phyloP scores from a whole-genome alignment of 2,329 filamentous ascomycete genomes.

The Huntiella decipiens region DNA sequence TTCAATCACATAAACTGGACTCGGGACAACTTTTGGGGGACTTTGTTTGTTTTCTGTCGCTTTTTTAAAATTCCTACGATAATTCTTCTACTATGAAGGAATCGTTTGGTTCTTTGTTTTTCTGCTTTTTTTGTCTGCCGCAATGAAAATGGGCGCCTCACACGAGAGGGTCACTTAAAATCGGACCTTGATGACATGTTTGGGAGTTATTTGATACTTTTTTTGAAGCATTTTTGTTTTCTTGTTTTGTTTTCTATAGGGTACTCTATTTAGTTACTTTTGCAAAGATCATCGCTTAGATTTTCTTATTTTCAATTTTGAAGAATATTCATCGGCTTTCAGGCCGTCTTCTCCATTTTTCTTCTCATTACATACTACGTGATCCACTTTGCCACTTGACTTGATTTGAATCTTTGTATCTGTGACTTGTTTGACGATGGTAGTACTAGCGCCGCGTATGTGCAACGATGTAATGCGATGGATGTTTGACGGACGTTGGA shows the following conservation, averaged over 20 bases:
- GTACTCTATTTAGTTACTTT: not conserved
- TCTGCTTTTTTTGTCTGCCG: too few species aligned
- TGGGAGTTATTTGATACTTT: slow-evolving; percentile 3
- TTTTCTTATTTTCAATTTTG: slow-evolving; percentile 1
- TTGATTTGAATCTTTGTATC: too few species aligned
- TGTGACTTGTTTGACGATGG: too few species aligned
- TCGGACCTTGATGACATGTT: slow-evolving; percentile 3
- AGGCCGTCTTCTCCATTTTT: too few species aligned
- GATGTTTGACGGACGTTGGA: too few species aligned
- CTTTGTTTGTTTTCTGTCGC: not conserved
- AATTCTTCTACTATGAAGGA: not conserved
- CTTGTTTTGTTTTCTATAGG: not conserved
- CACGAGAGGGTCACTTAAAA: slow-evolving; percentile 1
- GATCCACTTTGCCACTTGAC: too few species aligned
- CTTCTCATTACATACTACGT: too few species aligned
- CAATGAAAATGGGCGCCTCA: not conserved
- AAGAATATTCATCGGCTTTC: not conserved
- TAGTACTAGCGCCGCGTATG: too few species aligned
- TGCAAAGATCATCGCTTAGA: not conserved
- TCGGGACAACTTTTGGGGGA: not conserved
- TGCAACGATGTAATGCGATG: too few species aligned
- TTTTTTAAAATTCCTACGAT: not conserved
- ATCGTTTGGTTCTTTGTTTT: not conserved
- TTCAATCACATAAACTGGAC: not conserved
- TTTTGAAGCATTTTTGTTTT: not conserved